Evolutionary conservation across 805 yeast genomes (phyloP).

Genomic region (Metschnikowia kofuensis): DNA sequence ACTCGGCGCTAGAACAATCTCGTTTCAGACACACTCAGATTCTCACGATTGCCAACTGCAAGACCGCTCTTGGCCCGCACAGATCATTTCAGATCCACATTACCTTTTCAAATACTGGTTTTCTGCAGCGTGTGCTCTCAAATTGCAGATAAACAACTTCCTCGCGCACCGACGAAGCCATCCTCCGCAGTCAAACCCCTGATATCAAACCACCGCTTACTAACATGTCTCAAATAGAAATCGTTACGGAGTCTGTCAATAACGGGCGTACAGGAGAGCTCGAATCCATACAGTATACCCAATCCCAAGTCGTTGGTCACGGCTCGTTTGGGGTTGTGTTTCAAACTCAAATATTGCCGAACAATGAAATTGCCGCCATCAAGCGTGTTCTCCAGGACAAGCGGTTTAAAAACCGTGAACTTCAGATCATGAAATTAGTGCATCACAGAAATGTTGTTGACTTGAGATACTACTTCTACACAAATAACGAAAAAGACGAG

Average conservation of each 20-base stretch:
- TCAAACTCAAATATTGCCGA: slow-evolving; percentile 73
- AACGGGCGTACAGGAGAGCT: slow-evolving; percentile 69
- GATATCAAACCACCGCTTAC: slow-evolving; percentile 17
- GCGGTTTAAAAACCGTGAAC: slow-evolving; percentile 89
- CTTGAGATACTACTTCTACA: slow-evolving; percentile 81
- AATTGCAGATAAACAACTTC: too few species aligned
- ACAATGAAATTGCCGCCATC: slow-evolving; percentile 82
- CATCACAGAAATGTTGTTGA: slow-evolving; percentile 86
- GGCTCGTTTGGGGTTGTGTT: slow-evolving; percentile 99
- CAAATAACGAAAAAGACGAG: slow-evolving; percentile 68
- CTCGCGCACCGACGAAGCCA: background rate
- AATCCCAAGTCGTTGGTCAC: slow-evolving; percentile 91
- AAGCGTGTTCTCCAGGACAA: slow-evolving; percentile 96
- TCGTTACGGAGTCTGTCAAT: slow-evolving; percentile 61
- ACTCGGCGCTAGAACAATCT: too few species aligned
- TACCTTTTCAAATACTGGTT: too few species aligned
- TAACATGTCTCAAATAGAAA: slow-evolving; percentile 46
- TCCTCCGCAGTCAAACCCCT: background rate
- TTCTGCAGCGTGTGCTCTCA: too few species aligned
- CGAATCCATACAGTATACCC: slow-evolving; percentile 68
- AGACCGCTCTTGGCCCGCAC: too few species aligned
- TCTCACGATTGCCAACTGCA: too few species aligned
- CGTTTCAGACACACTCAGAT: too few species aligned
- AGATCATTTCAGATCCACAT: too few species aligned
- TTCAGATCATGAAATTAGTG: slow-evolving; percentile 90